Base-by-base conservation (phyloP, 1,284 basidiomycete genomes). In the Boletus sp. region DNA sequence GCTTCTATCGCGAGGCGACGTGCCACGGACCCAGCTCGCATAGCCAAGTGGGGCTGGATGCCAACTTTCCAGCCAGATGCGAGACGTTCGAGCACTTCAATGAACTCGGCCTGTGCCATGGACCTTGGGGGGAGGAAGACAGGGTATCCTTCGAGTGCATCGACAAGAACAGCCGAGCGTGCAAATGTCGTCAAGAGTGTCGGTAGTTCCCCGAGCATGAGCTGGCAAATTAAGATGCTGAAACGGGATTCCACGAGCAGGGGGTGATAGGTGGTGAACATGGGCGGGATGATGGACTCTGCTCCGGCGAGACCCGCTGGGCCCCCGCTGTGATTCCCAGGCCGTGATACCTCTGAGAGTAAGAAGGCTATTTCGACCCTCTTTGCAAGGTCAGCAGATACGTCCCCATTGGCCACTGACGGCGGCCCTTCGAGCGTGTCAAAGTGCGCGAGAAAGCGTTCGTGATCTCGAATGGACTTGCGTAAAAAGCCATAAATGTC, bases 231-330 rank as follows among this genome's bases (percentile, higher is more conserved):
- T 26, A 92, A 72, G 44, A 89, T 72, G 52, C 78, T 85, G 69
- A 85, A 92, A 61, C 88, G 82, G 6, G 88, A 81, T 63, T 92
- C 89, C 49, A 91, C 82, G 41, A 91, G 77, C 29, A 91, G 74
- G 8, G 89, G 89, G 57, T 92, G 89, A 61, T 91, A 92, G 1
- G 88, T 89, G 46, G 89, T 88, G 68, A 88, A 84, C 59, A 77
- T 74, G 22, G 80, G 64, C 1, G 77, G 74, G 6, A 63, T 70
- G 50, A 51, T 71, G 60, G 50, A 66, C 40, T 40, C 70, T 59
- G 37, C 61, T 50, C 52, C 53, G 8, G 53, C 26, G 42, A 44
- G 65, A 61, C 32, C 62, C 32, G 57, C 26, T n/a, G 66, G 49
- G 6, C 69, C 72, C 50, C 59, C 62, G 29, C 49, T 63, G 51